Percentiles rank a stretch among this genome's conserved stretches.
Conservation (phyloP, 768 basidiomycete species). For the Flagelloscypha sp. region DNA sequence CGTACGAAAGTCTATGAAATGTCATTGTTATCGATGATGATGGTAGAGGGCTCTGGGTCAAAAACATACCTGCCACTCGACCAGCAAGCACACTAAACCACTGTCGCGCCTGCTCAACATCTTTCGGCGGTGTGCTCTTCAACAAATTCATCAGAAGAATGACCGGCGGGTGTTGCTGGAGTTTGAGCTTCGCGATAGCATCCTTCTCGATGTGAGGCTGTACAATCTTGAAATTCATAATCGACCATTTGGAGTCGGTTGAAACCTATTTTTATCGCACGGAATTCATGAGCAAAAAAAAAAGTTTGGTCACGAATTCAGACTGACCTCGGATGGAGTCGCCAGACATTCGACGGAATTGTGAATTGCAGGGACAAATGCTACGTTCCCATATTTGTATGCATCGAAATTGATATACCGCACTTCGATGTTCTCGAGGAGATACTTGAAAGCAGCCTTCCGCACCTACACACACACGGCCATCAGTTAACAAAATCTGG, state of each 20-base stretch:
- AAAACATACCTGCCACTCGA: slow-evolving; percentile 46
- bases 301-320: background rate
- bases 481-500: background rate
- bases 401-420: slow-evolving; percentile 56
- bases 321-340: slow-evolving; percentile 54
- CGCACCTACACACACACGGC: slow-evolving; percentile 28
- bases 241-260: slow-evolving; percentile 54
- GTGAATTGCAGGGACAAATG: slow-evolving; percentile 73
- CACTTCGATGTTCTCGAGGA: slow-evolving; percentile 61
- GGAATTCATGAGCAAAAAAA: background rate
- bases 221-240: slow-evolving; percentile 70
- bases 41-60: background rate
- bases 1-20: slow-evolving; percentile 45
- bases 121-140: slow-evolving; percentile 48
- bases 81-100: slow-evolving; percentile 67
- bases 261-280: slow-evolving; percentile 49
- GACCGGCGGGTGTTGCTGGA: slow-evolving; percentile 63
- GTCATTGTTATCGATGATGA: slow-evolving; percentile 2
- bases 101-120: slow-evolving; percentile 42
- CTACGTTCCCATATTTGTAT: slow-evolving; percentile 42
- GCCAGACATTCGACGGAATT: slow-evolving; percentile 46
- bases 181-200: slow-evolving; percentile 52
- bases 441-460: slow-evolving; percentile 67
- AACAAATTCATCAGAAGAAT: slow-evolving; percentile 51
- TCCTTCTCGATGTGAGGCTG: slow-evolving; percentile 44